Evolutionary conservation across 352 stramenopile genomes (phyloP), one percentile per base, ranked within the genome.

Genomic region (Nothophytophthora sp.): DNA sequence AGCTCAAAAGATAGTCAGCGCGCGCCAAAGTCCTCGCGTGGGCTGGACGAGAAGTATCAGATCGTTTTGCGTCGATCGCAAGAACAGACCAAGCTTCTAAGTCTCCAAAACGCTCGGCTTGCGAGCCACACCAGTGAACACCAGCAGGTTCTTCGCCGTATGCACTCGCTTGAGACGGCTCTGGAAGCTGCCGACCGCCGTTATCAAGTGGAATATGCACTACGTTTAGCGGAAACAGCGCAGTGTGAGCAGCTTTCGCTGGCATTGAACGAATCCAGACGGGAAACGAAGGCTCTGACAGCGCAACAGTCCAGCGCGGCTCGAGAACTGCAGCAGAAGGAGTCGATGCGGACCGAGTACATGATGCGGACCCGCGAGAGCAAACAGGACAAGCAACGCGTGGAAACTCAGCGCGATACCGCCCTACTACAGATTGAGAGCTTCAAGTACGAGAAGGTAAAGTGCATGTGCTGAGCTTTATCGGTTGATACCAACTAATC

Each of bases 81-180:
- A 5, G 82, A 92, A 39, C 82, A 92, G 49, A 63, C 76, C 15
- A 90, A 83, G 32, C 57, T 92, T 16, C 58, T 92, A 13, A 65
- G 63, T 10, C 69, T 89, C 3, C 80, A 92, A 48, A 86, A 76
- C 29, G 35, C 41, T 11, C 73, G 82, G 8, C 67, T 88, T 16
- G 34, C 56, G 9, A 72, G 63, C 25, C 69, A 92, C 52, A 63
- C 63, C 23, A 73, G 83, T 10, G 66, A 82, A 4, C 73, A 90
- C 25, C 64, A 88, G 27, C 76, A 85, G 33, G 64, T 88, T 11
- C 50, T 92, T 18, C 48, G 69, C 9, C 74, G 73, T 11, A 63
- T 88, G 23, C 60, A 33, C 1, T 46, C 50, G n/a, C 66, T 92
- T 8, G 76, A 88, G 38, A 53, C 34, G 4, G 69, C 65, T 5